Conservation (phyloP, 164 flowering plant species). For the Dillenia turbinata region DNA sequence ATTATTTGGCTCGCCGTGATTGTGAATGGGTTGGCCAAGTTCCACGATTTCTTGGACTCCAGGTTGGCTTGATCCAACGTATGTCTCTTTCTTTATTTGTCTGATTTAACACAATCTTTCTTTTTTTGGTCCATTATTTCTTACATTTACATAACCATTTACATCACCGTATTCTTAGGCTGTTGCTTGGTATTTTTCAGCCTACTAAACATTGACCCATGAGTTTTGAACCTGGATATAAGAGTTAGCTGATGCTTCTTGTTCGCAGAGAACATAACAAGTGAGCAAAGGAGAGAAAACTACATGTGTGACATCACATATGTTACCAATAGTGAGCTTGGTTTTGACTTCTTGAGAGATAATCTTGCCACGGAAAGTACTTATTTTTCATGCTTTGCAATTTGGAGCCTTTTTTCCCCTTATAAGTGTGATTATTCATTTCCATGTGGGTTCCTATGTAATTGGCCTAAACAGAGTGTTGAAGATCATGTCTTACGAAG, state of each 20-base stretch:
- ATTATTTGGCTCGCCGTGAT: constrained; percentile 95
- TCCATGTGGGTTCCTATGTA: too few relatives aligned
- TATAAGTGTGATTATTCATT: too few relatives aligned
- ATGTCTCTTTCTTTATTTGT: constrained; percentile 42
- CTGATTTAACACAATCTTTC: not conserved
- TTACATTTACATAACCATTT: too few relatives aligned
- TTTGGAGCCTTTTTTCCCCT: too few relatives aligned
- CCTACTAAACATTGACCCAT: not conserved
- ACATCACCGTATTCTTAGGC: too few relatives aligned
- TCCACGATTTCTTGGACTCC: constrained; percentile 96
- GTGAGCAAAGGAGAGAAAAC: constrained; percentile 90
- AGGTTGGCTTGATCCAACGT: constrained; percentile 99
- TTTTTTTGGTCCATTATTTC: not conserved
- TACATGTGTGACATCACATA: constrained; percentile 93
- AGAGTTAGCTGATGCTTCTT: constrained; percentile 16
- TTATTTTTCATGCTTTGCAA: constrained; percentile 19
- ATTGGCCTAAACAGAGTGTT: constrained; percentile 75
- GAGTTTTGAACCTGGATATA: not conserved
- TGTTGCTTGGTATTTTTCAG: not conserved
- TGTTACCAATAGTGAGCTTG: constrained; percentile 98
- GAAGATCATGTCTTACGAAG: constrained; percentile 89
- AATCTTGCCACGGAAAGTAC: constrained; percentile 99
- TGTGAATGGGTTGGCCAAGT: constrained; percentile 99
- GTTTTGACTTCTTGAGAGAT: constrained; percentile 97
- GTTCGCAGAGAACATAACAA: constrained; percentile 90